These are phyloP conservation scores for Penicillium aurantiogriseum DNA, from an alignment of 2,329 filamentous ascomycete genomes.

Conservation along the genomic window DNA sequence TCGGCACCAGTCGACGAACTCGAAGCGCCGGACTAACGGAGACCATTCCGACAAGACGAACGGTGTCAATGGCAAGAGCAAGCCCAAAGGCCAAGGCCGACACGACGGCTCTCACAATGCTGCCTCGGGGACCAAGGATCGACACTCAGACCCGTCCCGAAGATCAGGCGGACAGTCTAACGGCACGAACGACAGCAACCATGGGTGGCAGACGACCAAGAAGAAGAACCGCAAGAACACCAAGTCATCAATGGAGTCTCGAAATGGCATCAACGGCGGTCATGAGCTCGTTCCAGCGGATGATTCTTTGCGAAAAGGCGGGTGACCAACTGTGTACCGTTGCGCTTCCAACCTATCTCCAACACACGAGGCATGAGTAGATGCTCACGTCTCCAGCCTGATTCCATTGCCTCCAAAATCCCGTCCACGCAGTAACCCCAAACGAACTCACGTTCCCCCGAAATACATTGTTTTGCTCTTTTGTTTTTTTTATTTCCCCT, in stretches of 20 bases:
- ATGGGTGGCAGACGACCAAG: conserved; percentile 48
- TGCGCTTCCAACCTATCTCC: background rate
- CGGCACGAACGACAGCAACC: conserved; percentile 25
- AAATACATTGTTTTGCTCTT: conserved; percentile 6
- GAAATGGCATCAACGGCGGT: conserved; percentile 28
- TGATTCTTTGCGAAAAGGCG: conserved; percentile 47
- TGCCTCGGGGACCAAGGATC: conserved; percentile 27
- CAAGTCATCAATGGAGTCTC: conserved; percentile 36
- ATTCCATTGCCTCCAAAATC: background rate
- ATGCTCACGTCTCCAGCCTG: background rate
- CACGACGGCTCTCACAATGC: conserved; percentile 25
- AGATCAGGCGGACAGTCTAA: conserved; percentile 29
- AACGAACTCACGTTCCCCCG: conserved; percentile 8
- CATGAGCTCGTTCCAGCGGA: conserved; percentile 43
- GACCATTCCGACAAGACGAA: conserved; percentile 37
- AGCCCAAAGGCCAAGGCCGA: conserved; percentile 34
- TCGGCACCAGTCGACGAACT: conserved; percentile 30
- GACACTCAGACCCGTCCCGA: conserved; percentile 27
- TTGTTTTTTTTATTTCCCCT: background rate
- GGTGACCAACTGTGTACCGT: conserved; percentile 29
- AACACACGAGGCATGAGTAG: background rate
- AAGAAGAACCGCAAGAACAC: conserved; percentile 42
- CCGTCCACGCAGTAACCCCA: background rate
- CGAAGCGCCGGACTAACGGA: conserved; percentile 35
- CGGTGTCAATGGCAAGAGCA: conserved; percentile 34